These are phyloP conservation scores for Pichia sp. DNA, from an alignment of 1,139 yeast genomes.

Conservation along the genomic window DNA sequence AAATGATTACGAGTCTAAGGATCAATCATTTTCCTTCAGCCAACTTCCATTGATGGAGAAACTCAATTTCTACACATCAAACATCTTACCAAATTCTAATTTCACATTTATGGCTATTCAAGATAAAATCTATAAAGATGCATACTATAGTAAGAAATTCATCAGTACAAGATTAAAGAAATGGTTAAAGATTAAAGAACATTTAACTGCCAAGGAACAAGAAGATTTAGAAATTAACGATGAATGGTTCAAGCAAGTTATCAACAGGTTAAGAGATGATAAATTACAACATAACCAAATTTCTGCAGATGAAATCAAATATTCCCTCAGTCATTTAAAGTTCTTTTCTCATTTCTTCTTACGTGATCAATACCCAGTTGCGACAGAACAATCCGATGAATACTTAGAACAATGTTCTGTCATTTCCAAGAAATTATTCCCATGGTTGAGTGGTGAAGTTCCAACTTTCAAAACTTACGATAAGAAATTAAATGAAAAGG, in stretches of 20 bases:
- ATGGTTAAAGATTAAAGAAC: slow-evolving; percentile 28
- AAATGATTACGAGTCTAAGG: slow-evolving; percentile 16
- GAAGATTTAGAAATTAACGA: slow-evolving; percentile 23
- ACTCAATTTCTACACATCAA: slow-evolving; percentile 20
- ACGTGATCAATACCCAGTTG: slow-evolving; percentile 7
- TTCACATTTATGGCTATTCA: slow-evolving; percentile 28
- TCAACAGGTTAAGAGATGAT: slow-evolving; percentile 21
- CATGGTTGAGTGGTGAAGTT: slow-evolving; percentile 29
- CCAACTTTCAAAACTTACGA: slow-evolving; percentile 28
- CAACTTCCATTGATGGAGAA: slow-evolving; percentile 18
- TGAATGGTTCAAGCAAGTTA: slow-evolving; percentile 22
- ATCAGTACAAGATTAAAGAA: slow-evolving; percentile 24
- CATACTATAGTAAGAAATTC: slow-evolving; percentile 28
- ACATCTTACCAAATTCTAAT: slow-evolving; percentile 22
- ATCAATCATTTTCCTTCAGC: slow-evolving; percentile 19
- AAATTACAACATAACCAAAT: slow-evolving; percentile 26
- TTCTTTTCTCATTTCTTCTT: slow-evolving; percentile 27
- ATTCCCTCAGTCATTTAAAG: slow-evolving; percentile 27
- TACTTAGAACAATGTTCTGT: slow-evolving; percentile 6
- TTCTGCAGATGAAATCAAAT: slow-evolving; percentile 26
- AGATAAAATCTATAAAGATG: slow-evolving; percentile 30
- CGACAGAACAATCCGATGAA: slow-evolving; percentile 4
- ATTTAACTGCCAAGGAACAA: slow-evolving; percentile 25
- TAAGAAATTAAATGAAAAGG: slow-evolving; percentile 18
- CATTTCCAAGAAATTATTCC: slow-evolving; percentile 20